These are phyloP conservation scores for Brassica hybrid DNA, from an alignment of 441 rosid genomes.

Conservation along the genomic window DNA sequence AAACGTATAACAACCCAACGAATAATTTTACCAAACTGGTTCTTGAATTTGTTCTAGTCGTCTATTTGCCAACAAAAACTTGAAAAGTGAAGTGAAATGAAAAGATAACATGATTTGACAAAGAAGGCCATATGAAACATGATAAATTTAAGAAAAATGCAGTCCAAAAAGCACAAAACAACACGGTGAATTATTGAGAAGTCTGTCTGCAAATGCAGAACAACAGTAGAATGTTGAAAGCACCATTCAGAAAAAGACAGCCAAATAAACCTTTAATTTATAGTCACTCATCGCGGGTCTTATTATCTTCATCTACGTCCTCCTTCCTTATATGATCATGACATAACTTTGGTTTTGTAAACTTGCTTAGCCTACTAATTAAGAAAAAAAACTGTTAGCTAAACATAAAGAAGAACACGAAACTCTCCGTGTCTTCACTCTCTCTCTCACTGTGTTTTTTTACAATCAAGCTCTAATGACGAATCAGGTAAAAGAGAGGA, in stretches of 20 bases:
- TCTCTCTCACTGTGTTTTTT: not conserved
- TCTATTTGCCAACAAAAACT: too few relatives aligned
- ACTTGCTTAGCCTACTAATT: slow-evolving; percentile 8
- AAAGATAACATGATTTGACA: too few relatives aligned
- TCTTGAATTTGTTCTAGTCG: too few relatives aligned
- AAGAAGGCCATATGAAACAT: too few relatives aligned
- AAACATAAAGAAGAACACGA: slow-evolving; percentile 29
- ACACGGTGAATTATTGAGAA: too few relatives aligned
- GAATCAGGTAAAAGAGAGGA: slow-evolving; percentile 36
- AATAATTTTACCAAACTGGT: too few relatives aligned
- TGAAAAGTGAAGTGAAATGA: too few relatives aligned
- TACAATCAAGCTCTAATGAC: slow-evolving; percentile 38
- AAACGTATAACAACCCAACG: too few relatives aligned
- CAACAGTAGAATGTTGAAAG: too few relatives aligned
- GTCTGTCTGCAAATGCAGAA: too few relatives aligned
- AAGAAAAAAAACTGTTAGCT: not conserved
- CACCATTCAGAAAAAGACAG: not conserved
- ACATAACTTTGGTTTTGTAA: not conserved
- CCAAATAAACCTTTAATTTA: not conserved
- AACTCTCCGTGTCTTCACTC: not conserved
- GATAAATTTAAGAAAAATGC: too few relatives aligned
- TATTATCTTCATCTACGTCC: slow-evolving; percentile 26
- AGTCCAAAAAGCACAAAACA: too few relatives aligned
- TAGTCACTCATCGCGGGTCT: slow-evolving; percentile 20
- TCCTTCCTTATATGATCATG: not conserved